phyloP scores from a whole-genome alignment of 805 yeast genomes.

The Ogataea zsoltii region DNA sequence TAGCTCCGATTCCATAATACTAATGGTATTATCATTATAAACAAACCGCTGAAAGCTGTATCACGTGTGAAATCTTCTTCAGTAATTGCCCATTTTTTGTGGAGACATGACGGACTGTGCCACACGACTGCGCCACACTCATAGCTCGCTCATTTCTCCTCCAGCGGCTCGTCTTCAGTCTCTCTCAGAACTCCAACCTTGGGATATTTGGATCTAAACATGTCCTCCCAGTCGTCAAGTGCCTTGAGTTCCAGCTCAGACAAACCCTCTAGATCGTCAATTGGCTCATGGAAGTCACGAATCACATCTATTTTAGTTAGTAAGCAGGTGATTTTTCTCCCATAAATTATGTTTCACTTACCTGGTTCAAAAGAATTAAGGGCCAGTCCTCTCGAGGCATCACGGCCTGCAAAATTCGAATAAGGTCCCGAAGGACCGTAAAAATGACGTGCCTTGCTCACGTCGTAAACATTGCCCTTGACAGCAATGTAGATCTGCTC shows the following conservation, averaged over 20 bases:
- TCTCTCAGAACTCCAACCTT: conserved; percentile 70
- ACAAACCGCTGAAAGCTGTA: too few relatives aligned
- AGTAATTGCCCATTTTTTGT: too few relatives aligned
- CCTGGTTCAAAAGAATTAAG: conserved; percentile 77
- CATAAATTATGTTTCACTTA: conserved; percentile 17
- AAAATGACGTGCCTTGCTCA: conserved; percentile 73
- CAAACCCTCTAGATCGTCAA: conserved; percentile 70
- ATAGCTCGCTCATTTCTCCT: not conserved
- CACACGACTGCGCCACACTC: too few relatives aligned
- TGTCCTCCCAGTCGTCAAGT: conserved; percentile 81
- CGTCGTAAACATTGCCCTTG: conserved; percentile 85
- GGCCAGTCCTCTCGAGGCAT: conserved; percentile 92
- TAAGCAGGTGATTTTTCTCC: too few relatives aligned
- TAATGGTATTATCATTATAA: too few relatives aligned
- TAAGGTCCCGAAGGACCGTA: conserved; percentile 98
- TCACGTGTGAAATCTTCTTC: too few relatives aligned
- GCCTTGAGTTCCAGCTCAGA: conserved; percentile 60
- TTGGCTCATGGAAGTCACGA: conserved; percentile 70
- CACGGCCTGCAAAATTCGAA: conserved; percentile 92
- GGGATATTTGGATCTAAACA: conserved; percentile 79
- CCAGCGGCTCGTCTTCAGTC: conserved; percentile 22
- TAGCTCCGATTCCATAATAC: too few relatives aligned
- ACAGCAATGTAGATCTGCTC: conserved; percentile 83
- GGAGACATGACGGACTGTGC: too few relatives aligned
- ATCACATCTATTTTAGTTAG: conserved; percentile 42